Conservation (phyloP, 495 filamentous ascomycete genomes). For the Cryomyces minteri region DNA sequence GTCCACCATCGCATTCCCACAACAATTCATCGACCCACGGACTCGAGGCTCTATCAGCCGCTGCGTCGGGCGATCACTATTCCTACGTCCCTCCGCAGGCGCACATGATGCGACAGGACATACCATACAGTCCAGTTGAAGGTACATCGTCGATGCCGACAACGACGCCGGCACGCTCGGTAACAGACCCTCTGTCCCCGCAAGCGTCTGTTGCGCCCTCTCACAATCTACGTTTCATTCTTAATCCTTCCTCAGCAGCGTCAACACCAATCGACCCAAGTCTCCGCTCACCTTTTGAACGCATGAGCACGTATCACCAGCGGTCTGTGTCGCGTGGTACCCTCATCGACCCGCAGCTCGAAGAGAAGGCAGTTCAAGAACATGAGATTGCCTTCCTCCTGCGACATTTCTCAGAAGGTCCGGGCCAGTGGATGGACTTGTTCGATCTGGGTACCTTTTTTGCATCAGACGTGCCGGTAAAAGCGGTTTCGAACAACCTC, state of each 20-base stretch:
- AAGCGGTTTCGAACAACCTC: slow-evolving; percentile 34
- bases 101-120: no score
- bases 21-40: slow-evolving; percentile 27
- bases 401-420: slow-evolving; percentile 40
- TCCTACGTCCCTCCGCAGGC: no score
- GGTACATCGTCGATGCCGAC: no score
- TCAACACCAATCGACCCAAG: no score
- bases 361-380: slow-evolving; percentile 18
- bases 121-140: no score
- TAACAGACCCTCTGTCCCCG: slow-evolving; percentile 19
- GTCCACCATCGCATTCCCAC: no score
- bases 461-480: slow-evolving; percentile 36
- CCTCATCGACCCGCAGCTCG: no score
- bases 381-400: slow-evolving; percentile 41
- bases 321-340: no score
- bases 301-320: no score
- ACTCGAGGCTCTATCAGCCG: slow-evolving; percentile 37
- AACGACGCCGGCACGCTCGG: slow-evolving; percentile 6
- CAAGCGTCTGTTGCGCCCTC: slow-evolving; percentile 23
- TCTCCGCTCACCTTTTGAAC: no score
- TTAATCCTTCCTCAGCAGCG: slow-evolving; percentile 17
- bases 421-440: slow-evolving; percentile 48
- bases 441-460: slow-evolving; percentile 44
- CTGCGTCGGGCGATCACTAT: slow-evolving; percentile 16
- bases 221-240: slow-evolving; percentile 37